Percentiles rank a stretch among this genome's conserved stretches.
These are phyloP conservation scores for Cadophora sp. DNA, from an alignment of 2,329 filamentous ascomycete genomes.

Conservation along the genomic window DNA sequence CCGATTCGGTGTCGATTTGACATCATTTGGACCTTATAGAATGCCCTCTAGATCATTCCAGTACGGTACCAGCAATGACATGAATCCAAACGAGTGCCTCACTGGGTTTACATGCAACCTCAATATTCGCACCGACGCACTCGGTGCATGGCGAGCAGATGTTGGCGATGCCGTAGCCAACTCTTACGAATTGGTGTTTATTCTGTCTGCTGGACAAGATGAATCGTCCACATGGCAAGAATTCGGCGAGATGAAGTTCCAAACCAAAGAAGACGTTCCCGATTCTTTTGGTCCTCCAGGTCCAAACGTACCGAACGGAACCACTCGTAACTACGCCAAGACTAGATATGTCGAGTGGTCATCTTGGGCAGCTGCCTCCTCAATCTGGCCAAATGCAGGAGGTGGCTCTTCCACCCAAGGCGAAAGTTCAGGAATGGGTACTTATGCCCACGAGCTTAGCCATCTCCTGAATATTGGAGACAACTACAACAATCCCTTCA, in stretches of 20 bases:
- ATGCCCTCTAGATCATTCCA: slow-evolving; percentile 27
- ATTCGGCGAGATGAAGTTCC: slow-evolving; percentile 34
- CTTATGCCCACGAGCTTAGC: slow-evolving; percentile 29
- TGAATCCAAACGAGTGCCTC: slow-evolving; percentile 26
- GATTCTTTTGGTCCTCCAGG: slow-evolving; percentile 27
- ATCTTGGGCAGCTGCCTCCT: slow-evolving; percentile 26
- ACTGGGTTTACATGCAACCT: slow-evolving; percentile 19
- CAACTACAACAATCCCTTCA: slow-evolving; percentile 31
- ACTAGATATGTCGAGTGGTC: slow-evolving; percentile 31
- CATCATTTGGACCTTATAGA: slow-evolving; percentile 27
- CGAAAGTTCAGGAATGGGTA: slow-evolving; percentile 28
- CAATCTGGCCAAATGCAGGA: slow-evolving; percentile 27
- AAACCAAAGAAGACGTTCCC: slow-evolving; percentile 29
- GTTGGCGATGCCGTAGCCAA: slow-evolving; percentile 22
- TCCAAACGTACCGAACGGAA: slow-evolving; percentile 17
- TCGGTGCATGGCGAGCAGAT: slow-evolving; percentile 26
- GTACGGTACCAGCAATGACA: slow-evolving; percentile 25
- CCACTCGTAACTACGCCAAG: slow-evolving; percentile 26
- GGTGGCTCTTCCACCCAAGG: slow-evolving; percentile 20
- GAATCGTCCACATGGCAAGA: slow-evolving; percentile 32
- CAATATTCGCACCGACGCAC: slow-evolving; percentile 27
- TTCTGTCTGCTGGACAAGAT: slow-evolving; percentile 29
- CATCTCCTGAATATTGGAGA: slow-evolving; percentile 31
- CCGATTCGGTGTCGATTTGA: slow-evolving; percentile 31
- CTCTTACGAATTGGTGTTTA: slow-evolving; percentile 29